phyloP scores from a whole-genome alignment of 257 asterid genomes.

The Parsonsia alboflavescens region DNA sequence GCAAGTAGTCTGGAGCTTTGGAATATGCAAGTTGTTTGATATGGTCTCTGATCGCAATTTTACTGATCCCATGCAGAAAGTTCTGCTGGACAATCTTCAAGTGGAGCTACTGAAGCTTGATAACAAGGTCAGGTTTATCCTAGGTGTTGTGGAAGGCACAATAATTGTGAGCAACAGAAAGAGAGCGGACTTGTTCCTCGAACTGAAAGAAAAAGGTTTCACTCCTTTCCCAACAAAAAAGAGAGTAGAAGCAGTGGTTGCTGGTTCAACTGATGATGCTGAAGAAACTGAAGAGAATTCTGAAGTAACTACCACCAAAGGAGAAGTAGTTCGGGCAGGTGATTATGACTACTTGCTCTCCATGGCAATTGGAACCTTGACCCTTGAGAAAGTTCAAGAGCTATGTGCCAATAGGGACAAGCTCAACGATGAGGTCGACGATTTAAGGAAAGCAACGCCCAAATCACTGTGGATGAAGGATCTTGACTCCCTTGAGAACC shows the following conservation, averaged over 20 bases:
- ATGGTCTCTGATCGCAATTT: neutral
- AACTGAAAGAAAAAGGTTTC: constrained; percentile 79
- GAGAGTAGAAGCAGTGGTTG: constrained; percentile 49
- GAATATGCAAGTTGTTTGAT: neutral
- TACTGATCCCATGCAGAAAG: constrained; percentile 47
- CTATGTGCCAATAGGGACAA: constrained; percentile 66
- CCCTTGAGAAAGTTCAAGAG: constrained; percentile 71
- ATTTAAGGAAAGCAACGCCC: constrained; percentile 57
- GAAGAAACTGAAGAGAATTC: constrained; percentile 62
- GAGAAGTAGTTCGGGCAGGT: constrained; percentile 44
- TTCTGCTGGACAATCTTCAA: constrained; percentile 63
- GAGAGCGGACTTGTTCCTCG: constrained; percentile 69
- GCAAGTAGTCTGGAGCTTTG: neutral
- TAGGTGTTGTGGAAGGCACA: constrained; percentile 75
- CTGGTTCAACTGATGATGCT: constrained; percentile 55
- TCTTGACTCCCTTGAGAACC: constrained; percentile 66
- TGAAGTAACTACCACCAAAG: constrained; percentile 34
- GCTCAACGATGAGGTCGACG: constrained; percentile 53
- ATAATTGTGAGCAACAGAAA: constrained; percentile 83
- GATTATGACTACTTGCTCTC: constrained; percentile 90
- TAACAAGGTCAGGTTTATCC: constrained; percentile 75
- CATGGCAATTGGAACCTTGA: constrained; percentile 78
- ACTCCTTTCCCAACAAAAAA: constrained; percentile 76
- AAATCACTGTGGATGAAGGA: constrained; percentile 69
- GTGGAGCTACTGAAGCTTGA: constrained; percentile 64